Percentiles rank a stretch among this genome's conserved stretches.
phyloP scores from a whole-genome alignment of 176 grass and related monocot species.

The Areca catechu region DNA sequence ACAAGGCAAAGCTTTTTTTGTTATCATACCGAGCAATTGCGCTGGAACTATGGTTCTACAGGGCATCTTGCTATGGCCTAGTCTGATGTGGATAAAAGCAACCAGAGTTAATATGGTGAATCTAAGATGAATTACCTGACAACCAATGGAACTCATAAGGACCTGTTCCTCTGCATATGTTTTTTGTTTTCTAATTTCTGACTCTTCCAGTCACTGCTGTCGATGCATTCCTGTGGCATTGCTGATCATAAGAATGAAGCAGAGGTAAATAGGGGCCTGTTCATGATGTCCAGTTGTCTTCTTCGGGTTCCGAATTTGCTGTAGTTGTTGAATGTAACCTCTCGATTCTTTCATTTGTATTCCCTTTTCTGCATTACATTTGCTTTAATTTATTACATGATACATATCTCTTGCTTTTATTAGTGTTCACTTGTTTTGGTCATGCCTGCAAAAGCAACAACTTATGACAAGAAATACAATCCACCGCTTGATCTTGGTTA shows the following conservation, averaged over 20 bases:
- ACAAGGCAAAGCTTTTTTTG: slow-evolving; percentile 74
- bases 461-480: slow-evolving; percentile 85
- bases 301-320: slow-evolving; percentile 73
- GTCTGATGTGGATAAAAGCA: slow-evolving; percentile 88
- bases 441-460: slow-evolving; percentile 80
- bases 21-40: slow-evolving; percentile 61
- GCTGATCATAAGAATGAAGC: background rate
- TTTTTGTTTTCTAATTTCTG: background rate
- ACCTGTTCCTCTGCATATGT: slow-evolving; percentile 80
- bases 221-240: no score
- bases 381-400: background rate
- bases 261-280: slow-evolving; percentile 76
- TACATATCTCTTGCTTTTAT: slow-evolving; percentile 21
- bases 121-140: slow-evolving; percentile 89
- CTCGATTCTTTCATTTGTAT: slow-evolving; percentile 9
- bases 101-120: slow-evolving; percentile 99
- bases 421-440: slow-evolving; percentile 30
- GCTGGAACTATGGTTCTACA: slow-evolving; percentile 63
- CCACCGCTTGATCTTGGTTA: slow-evolving; percentile 83
- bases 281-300: slow-evolving; percentile 85
- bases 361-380: slow-evolving; percentile 2
- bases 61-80: slow-evolving; percentile 70
- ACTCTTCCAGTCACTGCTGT: background rate
- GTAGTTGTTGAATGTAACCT: slow-evolving; percentile 85
- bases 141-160: slow-evolving; percentile 76